Evolutionary conservation across 2,329 filamentous ascomycete species (phyloP), one percentile per base, ranked within the genome.

Genomic region (Monilinia vaccinii-corymbosi): DNA sequence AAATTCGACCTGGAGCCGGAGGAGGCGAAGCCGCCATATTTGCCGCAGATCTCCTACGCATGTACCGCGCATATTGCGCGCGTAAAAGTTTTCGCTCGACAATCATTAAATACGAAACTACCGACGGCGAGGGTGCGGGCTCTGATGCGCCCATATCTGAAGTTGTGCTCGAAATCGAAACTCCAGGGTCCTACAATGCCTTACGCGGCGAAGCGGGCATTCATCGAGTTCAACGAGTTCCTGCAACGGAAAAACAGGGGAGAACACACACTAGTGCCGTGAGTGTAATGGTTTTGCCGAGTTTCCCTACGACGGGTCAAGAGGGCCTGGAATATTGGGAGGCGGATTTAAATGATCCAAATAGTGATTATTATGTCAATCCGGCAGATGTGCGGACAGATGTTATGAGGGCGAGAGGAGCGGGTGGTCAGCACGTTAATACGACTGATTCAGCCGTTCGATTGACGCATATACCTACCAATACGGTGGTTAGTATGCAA

Each of bases 361-460:
- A 86, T 60, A 96, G 89, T 73, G 89, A 97, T 71, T 97, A 96
- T 75, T 96, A 92, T 75, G 81, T 99, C 62, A 84, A 95, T 70
- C 84, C 89, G 7, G 81, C 85, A 62, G 93, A 99, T 61, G 91
- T 99, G 28, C 81, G 81, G 56, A 79, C 84, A 23, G 94, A 99
- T 71, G 90, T 91, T 62, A 96, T 97, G 92, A 83, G 92, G 18
- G 91, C 94, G 0, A 80, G 90, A 49, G 94, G 94, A 62, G 93
- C 94, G 0, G 94, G 94, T 36, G 94, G 94, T 0, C 94, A 99
- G 76, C 94, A 99, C 75, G 94, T 99, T 71, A 99, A 99, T 76
- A 97, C 93, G 73, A 99, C 94, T 0, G 94, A 99, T 76, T 96
- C 91, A 34, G 94, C 94, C 4, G 89, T 99, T 63, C 87, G 94